Base-by-base conservation (phyloP, 306 rosid genomes). In the Sechiopsis laciniata region DNA sequence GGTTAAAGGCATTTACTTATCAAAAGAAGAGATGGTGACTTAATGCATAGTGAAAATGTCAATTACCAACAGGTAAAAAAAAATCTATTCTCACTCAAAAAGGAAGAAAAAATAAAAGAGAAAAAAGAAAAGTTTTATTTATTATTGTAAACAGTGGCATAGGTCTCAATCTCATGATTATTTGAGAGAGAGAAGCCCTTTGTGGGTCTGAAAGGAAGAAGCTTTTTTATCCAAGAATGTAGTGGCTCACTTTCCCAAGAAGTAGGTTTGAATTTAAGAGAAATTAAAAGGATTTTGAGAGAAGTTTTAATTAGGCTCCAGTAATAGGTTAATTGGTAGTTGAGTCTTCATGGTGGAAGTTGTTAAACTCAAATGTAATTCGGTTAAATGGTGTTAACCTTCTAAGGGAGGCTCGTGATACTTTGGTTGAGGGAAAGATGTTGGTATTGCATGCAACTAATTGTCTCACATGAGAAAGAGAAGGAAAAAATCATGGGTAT, bases 21-120 rank as follows among this genome's bases (percentile, higher is more conserved):
- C 46, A 80, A 80, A 83, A 83, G 87, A 68, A 78, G 87, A 71
- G 84, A 62, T 75, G 2, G 21, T 53, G 61, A 54, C 48, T 26
- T 15, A 55, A 7, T 53, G 75, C 50, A 71, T 71, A 53, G 74
- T 53, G 3, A 51, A 62, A 15, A 62, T 62, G 9, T 64, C 52
- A 26, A n/a, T 64, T 64, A 17, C 52, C 71, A 32, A 5, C 69
- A 35, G 50, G 50, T 62, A 26, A 16, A 54, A 54, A 54, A 54
- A 54, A 54, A 9, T 32, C 37, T 9, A 46, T 46, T 46, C 51
- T 46, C 8, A 52, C 56, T 52, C 1, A 32, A 32, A 32, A 32
- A 32, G 37, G 37, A 32, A 32, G 37, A 32, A 32, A 32, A 32
- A 32, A 32, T 7, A 52, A 16, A 14, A 51, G n/a, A 14, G 14